Percentiles rank a stretch among this genome's conserved stretches.
Conservation (phyloP, 768 basidiomycete species). For the Clitopilus hobsonii region DNA sequence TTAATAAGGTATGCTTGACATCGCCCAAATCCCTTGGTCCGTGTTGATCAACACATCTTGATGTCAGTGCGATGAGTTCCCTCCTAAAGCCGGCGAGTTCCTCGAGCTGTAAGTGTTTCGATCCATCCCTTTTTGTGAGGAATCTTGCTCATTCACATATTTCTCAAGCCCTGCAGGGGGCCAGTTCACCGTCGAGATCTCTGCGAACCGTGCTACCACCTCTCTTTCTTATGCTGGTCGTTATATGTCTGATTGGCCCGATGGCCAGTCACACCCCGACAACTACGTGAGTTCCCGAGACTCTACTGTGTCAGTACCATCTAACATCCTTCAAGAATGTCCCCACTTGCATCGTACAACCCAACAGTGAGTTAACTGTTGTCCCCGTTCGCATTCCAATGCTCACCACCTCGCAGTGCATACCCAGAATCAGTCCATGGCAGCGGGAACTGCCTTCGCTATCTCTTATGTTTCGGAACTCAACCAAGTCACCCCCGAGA, state of each 20-base stretch:
- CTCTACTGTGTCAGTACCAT: neutral
- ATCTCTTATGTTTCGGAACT: conserved; percentile 54
- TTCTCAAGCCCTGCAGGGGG: conserved; percentile 37
- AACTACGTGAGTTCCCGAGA: conserved; percentile 31
- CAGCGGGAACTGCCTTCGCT: conserved; percentile 52
- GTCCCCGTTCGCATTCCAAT: neutral
- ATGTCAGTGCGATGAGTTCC: conserved; percentile 36
- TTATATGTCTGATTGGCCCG: conserved; percentile 38
- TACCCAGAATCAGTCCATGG: conserved; percentile 44
- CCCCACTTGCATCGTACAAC: conserved; percentile 37
- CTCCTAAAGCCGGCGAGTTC: conserved; percentile 35
- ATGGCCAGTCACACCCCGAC: conserved; percentile 39
- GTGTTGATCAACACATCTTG: conserved; percentile 1
- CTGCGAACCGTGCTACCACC: conserved; percentile 44
- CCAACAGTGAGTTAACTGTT: conserved; percentile 39
- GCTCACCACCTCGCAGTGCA: conserved; percentile 33
- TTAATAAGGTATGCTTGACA: conserved; percentile 23
- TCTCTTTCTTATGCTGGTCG: conserved; percentile 35
- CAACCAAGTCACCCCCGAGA: conserved; percentile 37
- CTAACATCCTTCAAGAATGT: conserved; percentile 22
- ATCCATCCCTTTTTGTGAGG: neutral
- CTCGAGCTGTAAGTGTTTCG: conserved; percentile 34
- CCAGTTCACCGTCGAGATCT: conserved; percentile 43
- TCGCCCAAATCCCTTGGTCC: neutral
- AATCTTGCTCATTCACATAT: neutral